Evolutionary conservation across 305 asterid genomes (phyloP), one percentile per base, ranked within the genome.

Genomic region (Euphrasia arctica): DNA sequence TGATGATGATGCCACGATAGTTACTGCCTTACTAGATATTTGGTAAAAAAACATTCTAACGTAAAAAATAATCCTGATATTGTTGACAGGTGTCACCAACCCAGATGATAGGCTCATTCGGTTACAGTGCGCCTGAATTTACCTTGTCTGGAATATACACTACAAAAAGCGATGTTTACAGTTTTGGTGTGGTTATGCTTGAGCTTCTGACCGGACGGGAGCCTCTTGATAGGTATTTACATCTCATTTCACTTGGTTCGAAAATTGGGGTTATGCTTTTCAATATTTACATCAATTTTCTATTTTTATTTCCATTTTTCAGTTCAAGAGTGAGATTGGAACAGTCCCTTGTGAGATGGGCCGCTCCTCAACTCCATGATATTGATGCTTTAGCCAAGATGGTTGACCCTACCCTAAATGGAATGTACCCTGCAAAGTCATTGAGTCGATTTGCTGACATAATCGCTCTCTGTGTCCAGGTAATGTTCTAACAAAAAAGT

Each of bases 381-480:
- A 94, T 94, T 25, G 99, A 94, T 67, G 95, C 96, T 78, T 82
- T 93, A 42, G 85, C 99, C 1, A 88, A 83, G 83, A 93, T 93
- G 99, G 99, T 93, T 41, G 97, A 93, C 75, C 93, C 95, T 28
- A 54, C 79, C 70, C 83, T 93, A 41, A 82, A 90, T 71, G 99
- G 97, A 79, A 88, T 90, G 97, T 93, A 93, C 62, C 96, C 99
- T 57, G 99, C 96, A 22, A 93, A 93, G 81, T 93, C 97, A 43
- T 73, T 93, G 76, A 88, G 96, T 75, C 99, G 97, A 32, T 93
- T 90, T 60, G 99, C 99, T 34, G 99, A 93, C 68, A 69, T 93
- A 60, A 86, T 93, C 58, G 99, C 99, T 27, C 80, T 88, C 7
- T 93, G 96, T 66, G 96, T 93, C 77, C 99, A 93, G 99, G 99